These are phyloP conservation scores for Helicocarpus griseus DNA, from an alignment of 2,329 filamentous ascomycete genomes.

Conservation along the genomic window DNA sequence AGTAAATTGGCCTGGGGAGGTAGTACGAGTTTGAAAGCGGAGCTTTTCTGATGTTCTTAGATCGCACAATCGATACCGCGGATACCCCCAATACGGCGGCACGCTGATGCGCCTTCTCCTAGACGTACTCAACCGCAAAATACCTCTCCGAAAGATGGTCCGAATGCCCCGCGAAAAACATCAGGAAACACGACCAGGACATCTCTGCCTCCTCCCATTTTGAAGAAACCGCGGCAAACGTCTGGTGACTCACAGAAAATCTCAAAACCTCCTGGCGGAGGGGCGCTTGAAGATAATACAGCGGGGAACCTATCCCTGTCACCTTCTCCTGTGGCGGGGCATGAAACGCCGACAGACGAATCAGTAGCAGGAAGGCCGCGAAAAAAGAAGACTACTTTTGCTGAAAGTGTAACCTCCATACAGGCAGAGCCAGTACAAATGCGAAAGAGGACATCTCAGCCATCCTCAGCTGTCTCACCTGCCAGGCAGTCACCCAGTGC, in stretches of 20 bases:
- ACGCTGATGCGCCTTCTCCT: not conserved
- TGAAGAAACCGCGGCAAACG: slow-evolving; percentile 29
- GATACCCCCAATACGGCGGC: not conserved
- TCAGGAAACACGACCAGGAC: slow-evolving; percentile 7
- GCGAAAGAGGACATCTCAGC: not conserved
- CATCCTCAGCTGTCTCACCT: not conserved
- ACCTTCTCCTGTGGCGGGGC: not conserved
- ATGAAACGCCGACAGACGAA: not conserved
- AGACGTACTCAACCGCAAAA: not conserved
- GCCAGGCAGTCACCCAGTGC: not conserved
- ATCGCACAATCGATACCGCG: slow-evolving; percentile 1
- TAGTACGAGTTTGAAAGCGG: not conserved
- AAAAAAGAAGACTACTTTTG: slow-evolving; percentile 9
- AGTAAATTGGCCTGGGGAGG: slow-evolving; percentile 3
- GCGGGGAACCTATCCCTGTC: not conserved
- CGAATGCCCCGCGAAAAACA: not conserved
- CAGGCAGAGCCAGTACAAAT: slow-evolving; percentile 1
- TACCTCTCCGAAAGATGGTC: not conserved
- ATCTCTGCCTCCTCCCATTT: slow-evolving; percentile 27
- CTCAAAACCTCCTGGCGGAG: slow-evolving; percentile 17
- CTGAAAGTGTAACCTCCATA: slow-evolving; percentile 4
- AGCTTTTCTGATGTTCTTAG: slow-evolving; percentile 2
- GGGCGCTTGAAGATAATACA: slow-evolving; percentile 20
- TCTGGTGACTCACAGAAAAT: slow-evolving; percentile 14
- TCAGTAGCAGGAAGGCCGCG: not conserved